Base-by-base conservation (phyloP, 768 basidiomycete genomes). In the Termitomyces bulborhizus region DNA sequence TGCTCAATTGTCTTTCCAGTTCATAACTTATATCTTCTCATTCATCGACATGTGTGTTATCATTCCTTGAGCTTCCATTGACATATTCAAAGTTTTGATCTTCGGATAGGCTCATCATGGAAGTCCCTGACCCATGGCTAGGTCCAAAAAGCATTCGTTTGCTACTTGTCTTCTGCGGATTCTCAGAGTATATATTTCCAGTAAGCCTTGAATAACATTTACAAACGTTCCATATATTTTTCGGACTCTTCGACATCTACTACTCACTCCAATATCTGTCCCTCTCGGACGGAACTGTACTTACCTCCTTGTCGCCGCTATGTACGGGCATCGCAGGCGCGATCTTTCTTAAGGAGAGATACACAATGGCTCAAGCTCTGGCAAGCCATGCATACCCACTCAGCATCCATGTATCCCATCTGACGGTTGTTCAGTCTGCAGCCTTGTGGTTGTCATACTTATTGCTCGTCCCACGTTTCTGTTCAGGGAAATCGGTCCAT, bases 401-500 rank as follows among this genome's bases (percentile, higher is more conserved):
- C n/a, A 0, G 44, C 16, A 12, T 29, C 13, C 29, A 29, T 26
- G 32, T 24, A 41, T 7, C 46, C 27, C 9, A 11, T 50, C 36
- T 40, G n/a, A 44, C 7, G 8, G 37, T 46, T 36, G 26, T 29
- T 6, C 62, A 81, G 81, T 86, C 7, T 76, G 79, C 46, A 86
- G 89, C 66, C 75, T 95, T 32, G 42, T 79, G 7, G 93, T 92
- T 0, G 90, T 93, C 8, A 66, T 94, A 13, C 74, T 93, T 7
- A 91, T 97, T 48, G 89, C 92, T 11, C 76, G 90, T 36, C 93
- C 93, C 0, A 71, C 77, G 0, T 82, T 84, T 50, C 61, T 97
- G 6, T 95, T 97, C 61, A 53, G 57, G 53, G 47, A 50, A 57
- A 9, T 57, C 16, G 2, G 32, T n/a, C 39, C 44, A n/a, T 27